Conservation (phyloP, 257 asterid species). For the Anisodus acutangulus region DNA sequence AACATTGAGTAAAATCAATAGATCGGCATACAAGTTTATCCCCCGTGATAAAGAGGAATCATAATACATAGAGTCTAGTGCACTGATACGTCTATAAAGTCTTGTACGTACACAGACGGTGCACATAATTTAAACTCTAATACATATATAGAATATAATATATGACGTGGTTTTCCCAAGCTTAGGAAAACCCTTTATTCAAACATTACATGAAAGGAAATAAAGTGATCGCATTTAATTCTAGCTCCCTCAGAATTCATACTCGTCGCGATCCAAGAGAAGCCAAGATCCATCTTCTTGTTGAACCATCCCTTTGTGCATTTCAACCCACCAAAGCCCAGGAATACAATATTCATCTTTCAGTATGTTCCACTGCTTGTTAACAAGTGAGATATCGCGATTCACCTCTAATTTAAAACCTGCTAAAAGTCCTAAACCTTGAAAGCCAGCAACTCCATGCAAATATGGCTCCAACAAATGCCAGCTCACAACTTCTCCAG, state of each 20-base stretch:
- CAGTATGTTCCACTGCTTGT: constrained; percentile 40
- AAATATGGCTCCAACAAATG: constrained; percentile 67
- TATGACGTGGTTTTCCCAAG: not conserved
- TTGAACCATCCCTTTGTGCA: constrained; percentile 55
- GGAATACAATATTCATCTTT: constrained; percentile 63
- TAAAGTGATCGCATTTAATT: not conserved
- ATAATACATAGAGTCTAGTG: not conserved
- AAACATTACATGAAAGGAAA: constrained; percentile 1
- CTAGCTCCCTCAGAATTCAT: not conserved
- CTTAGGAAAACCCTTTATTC: not conserved
- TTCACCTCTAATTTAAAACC: constrained; percentile 19
- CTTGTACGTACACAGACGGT: too few relatives aligned
- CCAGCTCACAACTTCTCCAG: constrained; percentile 49
- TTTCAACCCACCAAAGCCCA: constrained; percentile 63
- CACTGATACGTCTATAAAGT: too few relatives aligned
- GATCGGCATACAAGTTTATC: not conserved
- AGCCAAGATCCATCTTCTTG: constrained; percentile 64
- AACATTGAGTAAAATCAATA: not conserved
- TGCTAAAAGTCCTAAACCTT: constrained; percentile 7
- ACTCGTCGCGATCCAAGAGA: constrained; percentile 54
- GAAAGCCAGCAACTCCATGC: constrained; percentile 54
- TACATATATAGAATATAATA: not conserved
- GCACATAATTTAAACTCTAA: too few relatives aligned
- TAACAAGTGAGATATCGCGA: constrained; percentile 14
- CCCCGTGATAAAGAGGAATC: not conserved